Evolutionary conservation across 2,329 filamentous ascomycete genomes (phyloP), one percentile per base, ranked within the genome.

Genomic region (Trichophyton rubrum): DNA sequence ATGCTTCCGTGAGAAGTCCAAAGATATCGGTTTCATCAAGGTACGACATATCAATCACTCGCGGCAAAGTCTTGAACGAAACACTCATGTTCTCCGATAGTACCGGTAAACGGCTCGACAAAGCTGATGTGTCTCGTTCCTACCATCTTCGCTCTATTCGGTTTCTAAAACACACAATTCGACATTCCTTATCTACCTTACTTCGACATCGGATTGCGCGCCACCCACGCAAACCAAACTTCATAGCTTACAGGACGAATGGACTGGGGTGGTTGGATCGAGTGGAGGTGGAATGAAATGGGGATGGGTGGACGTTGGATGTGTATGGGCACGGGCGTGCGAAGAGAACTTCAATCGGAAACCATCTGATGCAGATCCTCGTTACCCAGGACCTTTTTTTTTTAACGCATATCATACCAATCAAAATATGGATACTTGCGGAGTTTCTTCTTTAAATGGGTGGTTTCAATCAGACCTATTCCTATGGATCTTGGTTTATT

Each of bases 11-110:
- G 84, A 86, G 79, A 86, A 86, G 81, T 77, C 78, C 71, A 73
- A 75, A 72, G 83, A 86, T 75, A 85, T 86, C 73, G 84, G 84
- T 70, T 86, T 86, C 79, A 76, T 79, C 76, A 86, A 86, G 83
- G 83, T 85, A 63, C 11, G 22, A 43, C 40, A 53, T 24, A 53
- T 15, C n/a, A 24, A 20, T n/a, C 41, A 45, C 15, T n/a, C n/a
- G 41, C 5, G 17, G 43, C 17, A 17, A 47, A 47, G 43, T 3
- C 17, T 3, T 7, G 17, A 47, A 24, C 9, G 4, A 47, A 22
- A 24, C 9, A 24, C 49, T 27, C 13, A 53, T n/a, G 30, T 5
- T 30, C 1, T 24, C 9, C 22, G 33, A 47, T 13, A 59, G 56
- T 59, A 59, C 56, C 56, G 55, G 22, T 57, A 40, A 57, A 57